A percentile compares a stretch with the other conserved stretches of the same genome.
Conservation (phyloP, 352 stramenopile species). For the Globisporangium cederbergense region DNA sequence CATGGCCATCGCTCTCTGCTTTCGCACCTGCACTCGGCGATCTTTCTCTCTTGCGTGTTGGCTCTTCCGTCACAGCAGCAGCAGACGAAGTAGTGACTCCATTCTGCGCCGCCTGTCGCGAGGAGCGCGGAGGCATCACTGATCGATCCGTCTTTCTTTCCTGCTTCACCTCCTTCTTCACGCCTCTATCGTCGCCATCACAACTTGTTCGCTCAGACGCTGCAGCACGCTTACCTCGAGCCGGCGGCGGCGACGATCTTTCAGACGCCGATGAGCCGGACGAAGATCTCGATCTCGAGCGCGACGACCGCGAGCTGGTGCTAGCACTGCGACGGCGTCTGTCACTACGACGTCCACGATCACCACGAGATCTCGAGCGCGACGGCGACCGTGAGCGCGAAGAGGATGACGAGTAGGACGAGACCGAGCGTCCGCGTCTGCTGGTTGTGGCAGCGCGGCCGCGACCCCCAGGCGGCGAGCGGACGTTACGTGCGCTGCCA, state of each 20-base stretch:
- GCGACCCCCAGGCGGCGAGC: conserved; percentile 4
- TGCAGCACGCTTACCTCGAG: background rate
- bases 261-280: conserved; percentile 18
- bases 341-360: conserved; percentile 1
- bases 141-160: background rate
- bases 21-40: conserved; percentile 11
- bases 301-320: conserved; percentile 8
- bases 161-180: background rate
- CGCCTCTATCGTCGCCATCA: background rate
- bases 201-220: background rate
- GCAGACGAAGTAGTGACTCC: background rate
- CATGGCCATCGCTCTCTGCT: conserved; percentile 1
- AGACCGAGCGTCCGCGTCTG: conserved; percentile 15
- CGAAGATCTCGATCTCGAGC: conserved; percentile 15
- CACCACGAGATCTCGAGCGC: conserved; percentile 2
- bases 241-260: conserved; percentile 11
- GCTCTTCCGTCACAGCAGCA: background rate
- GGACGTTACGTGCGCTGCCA: background rate
- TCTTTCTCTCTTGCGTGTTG: conserved; percentile 13
- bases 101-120: background rate
- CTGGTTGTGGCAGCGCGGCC: background rate
- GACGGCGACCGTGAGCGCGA: background rate
- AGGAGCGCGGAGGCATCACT: conserved; percentile 10
- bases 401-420: conserved; percentile 17
- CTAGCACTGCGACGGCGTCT: conserved; percentile 13